Percentiles rank a stretch among this genome's conserved stretches.
phyloP scores from a whole-genome alignment of 805 yeast genomes.

The Ogataea kodamae region DNA sequence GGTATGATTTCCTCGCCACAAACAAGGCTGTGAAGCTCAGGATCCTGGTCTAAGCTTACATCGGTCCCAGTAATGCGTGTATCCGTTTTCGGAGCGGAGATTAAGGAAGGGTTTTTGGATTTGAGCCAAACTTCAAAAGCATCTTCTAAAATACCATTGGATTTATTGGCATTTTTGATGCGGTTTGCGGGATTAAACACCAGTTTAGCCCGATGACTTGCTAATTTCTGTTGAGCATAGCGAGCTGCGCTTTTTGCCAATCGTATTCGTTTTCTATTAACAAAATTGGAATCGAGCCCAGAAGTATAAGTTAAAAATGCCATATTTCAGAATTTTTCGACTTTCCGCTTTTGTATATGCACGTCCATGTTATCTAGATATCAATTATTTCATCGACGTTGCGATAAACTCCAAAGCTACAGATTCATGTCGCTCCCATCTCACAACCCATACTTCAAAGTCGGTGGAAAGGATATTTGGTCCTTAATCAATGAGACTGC shows the following conservation, averaged over 20 bases:
- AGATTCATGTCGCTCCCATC: constrained; percentile 34
- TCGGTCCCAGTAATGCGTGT: constrained; percentile 1
- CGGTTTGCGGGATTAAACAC: constrained; percentile 13
- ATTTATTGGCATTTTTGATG: constrained; percentile 11
- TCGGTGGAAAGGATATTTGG: constrained; percentile 89
- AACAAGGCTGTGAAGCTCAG: constrained; percentile 6
- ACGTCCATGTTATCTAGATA: constrained; percentile 10
- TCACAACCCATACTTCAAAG: constrained; percentile 66
- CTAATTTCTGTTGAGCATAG: constrained; percentile 8
- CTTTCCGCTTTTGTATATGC: constrained; percentile 7
- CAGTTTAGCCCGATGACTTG: background rate
- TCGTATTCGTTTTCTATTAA: constrained; percentile 5
- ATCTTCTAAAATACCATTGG: constrained; percentile 17
- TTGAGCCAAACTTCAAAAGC: constrained; percentile 24
- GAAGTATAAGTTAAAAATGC: constrained; percentile 7
- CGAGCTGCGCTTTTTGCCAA: constrained; percentile 6
- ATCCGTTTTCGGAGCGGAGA: constrained; percentile 2
- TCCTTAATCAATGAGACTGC: constrained; percentile 93
- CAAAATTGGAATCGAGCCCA: constrained; percentile 8
- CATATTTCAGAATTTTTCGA: constrained; percentile 3
- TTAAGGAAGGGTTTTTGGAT: constrained; percentile 4
- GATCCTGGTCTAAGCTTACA: constrained; percentile 1
- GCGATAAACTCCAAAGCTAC: background rate
- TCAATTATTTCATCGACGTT: constrained; percentile 1
- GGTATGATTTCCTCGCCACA: constrained; percentile 17